Conservation (phyloP, 225 moss, liverwort and hornwort species). For the Asterella californica region DNA sequence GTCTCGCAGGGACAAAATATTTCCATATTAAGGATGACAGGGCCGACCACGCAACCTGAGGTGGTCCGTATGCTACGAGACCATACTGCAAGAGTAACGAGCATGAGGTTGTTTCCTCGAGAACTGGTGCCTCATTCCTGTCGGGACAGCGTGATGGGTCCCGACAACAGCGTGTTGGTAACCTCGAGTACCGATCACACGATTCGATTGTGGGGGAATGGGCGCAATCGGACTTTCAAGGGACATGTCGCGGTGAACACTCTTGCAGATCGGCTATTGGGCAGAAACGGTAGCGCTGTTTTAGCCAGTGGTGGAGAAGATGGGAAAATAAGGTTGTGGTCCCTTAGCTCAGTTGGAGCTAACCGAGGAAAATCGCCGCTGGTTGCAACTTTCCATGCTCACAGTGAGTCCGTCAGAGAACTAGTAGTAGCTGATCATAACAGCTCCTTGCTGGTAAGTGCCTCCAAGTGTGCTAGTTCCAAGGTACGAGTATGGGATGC, state of each 20-base stretch:
- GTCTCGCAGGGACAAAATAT: constrained; percentile 70
- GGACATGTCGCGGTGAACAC: constrained; percentile 67
- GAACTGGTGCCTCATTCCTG: constrained; percentile 40
- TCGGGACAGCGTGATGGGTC: constrained; percentile 50
- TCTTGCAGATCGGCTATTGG: constrained; percentile 63
- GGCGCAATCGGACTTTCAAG: constrained; percentile 62
- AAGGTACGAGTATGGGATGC: constrained; percentile 71
- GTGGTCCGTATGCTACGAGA: constrained; percentile 58
- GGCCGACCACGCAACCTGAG: constrained; percentile 47
- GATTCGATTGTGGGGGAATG: constrained; percentile 69
- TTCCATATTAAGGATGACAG: constrained; percentile 55
- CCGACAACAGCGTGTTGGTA: constrained; percentile 45
- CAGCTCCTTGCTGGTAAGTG: constrained; percentile 58
- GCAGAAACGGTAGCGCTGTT: constrained; percentile 50
- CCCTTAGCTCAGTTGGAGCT: constrained; percentile 28
- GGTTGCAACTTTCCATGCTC: constrained; percentile 58
- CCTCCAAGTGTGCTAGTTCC: constrained; percentile 59
- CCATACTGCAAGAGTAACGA: constrained; percentile 62
- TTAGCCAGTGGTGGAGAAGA: constrained; percentile 74
- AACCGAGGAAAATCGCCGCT: constrained; percentile 60
- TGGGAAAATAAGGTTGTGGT: constrained; percentile 67
- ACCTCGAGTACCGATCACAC: constrained; percentile 78
- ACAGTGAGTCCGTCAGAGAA: constrained; percentile 60
- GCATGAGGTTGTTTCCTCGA: constrained; percentile 68
- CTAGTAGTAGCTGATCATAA: constrained; percentile 62